Base-by-base conservation (phyloP, 176 grass and related monocot genomes). In the Aegilops longissima region DNA sequence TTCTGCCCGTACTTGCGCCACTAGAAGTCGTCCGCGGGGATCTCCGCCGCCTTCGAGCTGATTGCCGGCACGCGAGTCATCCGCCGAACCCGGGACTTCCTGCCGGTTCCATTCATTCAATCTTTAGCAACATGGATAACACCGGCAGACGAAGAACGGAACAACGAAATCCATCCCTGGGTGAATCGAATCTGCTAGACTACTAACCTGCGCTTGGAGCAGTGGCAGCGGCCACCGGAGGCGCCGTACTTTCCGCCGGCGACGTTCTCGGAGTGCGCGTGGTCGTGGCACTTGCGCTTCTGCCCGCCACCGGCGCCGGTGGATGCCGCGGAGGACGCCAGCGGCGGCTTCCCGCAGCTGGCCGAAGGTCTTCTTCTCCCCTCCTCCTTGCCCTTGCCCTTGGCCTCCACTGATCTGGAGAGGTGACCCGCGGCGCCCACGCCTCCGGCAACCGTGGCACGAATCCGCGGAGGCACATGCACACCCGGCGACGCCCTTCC, bases 1-100 rank as follows among this genome's bases (percentile, higher is more conserved):
- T 97, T 93, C 84, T 97, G 90, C 5, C 92, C 95, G 74, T 97
- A 94, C 79, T 94, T 97, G 58, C 90, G 87, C 92, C 90, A 94
- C 0, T 92, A 94, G 81, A 88, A 91, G 31, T 93, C 90, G 79
- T 97, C 95, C 18, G 92, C 78, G 1, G 95, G 95, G 76, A 97
- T 97, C 63, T 97, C 95, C 35, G 95, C 79, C 20, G 88, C 94
- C 79, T 91, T 91, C 0, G 93, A 84, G 82, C 95, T 98, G 25
- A 93, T 93, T 76, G 93, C 91, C 61, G 95, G 91, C 62, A 98
- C 93, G 81, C 95, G 89, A 25, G 90, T 92, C 51, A 73, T 87
- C 13, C 61, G 78, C 80, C 93, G 93, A 65, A 93, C 87, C 9
- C 91, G 85, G 12, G 70, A 70, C 67, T 95, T 95, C 51, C 95